Conservation (phyloP, 495 filamentous ascomycete species). For the Hypoxylon cercidicola region DNA sequence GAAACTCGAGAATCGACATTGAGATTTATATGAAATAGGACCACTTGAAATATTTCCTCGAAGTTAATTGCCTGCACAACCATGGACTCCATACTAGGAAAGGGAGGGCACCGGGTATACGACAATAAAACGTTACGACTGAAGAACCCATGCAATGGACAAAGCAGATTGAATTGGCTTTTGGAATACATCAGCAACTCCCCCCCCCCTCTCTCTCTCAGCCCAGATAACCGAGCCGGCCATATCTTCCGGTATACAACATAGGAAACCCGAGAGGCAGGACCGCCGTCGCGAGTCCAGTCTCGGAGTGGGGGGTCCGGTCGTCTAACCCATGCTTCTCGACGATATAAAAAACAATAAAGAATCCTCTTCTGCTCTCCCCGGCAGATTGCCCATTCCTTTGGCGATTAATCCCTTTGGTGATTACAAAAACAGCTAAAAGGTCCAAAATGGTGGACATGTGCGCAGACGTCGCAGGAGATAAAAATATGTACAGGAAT, state of each 20-base stretch:
- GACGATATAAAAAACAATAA: slow-evolving; percentile 3
- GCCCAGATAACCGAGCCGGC: slow-evolving; percentile 19
- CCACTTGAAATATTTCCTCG: not conserved
- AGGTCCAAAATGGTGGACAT: slow-evolving; percentile 26
- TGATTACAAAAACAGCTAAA: slow-evolving; percentile 40
- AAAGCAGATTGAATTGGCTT: slow-evolving; percentile 28
- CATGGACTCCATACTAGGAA: not conserved
- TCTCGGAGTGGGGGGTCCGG: slow-evolving; percentile 32
- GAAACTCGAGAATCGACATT: no score
- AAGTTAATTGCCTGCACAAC: not conserved
- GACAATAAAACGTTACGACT: not conserved
- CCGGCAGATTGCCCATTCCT: slow-evolving; percentile 21
- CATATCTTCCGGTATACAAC: slow-evolving; percentile 32
- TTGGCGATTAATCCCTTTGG: slow-evolving; percentile 5
- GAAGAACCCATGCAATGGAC: not conserved
- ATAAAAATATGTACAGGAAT: slow-evolving; percentile 39
- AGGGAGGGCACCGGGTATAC: not conserved
- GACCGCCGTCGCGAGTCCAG: slow-evolving; percentile 8
- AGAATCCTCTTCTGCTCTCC: slow-evolving; percentile 17
- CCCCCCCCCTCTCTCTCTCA: slow-evolving; percentile 3
- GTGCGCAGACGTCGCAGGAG: slow-evolving; percentile 25
- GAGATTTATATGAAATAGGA: no score
- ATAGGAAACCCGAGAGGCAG: slow-evolving; percentile 32
- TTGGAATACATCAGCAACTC: slow-evolving; percentile 29
- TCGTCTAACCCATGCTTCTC: slow-evolving; percentile 32